Conservation (phyloP, 2,329 filamentous ascomycete genomes). For the Mollisiaceae sp. region DNA sequence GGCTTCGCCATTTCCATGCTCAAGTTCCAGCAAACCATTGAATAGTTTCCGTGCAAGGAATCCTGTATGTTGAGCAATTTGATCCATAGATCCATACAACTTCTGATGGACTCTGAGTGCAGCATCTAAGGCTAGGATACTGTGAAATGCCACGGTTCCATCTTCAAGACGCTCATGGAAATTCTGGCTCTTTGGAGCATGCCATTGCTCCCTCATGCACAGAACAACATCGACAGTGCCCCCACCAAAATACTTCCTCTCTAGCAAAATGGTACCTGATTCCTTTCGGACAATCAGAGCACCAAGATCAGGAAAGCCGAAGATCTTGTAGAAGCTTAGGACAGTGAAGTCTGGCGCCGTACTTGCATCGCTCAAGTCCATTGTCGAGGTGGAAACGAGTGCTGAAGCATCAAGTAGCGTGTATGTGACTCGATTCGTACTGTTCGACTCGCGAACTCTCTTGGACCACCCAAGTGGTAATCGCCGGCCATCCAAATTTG, state of each 20-base stretch:
- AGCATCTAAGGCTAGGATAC: conserved; percentile 78
- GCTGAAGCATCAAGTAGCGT: conserved; percentile 86
- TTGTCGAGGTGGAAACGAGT: conserved; percentile 74
- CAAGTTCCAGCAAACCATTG: conserved; percentile 60
- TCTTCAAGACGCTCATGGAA: conserved; percentile 88
- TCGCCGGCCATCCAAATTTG: conserved; percentile 85
- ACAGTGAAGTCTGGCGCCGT: conserved; percentile 82
- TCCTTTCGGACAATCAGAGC: conserved; percentile 81
- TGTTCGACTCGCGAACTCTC: conserved; percentile 48
- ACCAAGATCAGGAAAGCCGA: conserved; percentile 92
- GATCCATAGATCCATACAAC: conserved; percentile 74
- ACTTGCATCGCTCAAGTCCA: conserved; percentile 69
- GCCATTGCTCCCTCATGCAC: conserved; percentile 79
- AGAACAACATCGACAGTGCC: conserved; percentile 93
- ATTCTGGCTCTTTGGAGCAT: conserved; percentile 72
- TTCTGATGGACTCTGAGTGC: conserved; percentile 72
- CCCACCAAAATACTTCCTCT: conserved; percentile 85
- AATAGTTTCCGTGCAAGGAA: conserved; percentile 66
- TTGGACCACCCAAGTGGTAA: conserved; percentile 73
- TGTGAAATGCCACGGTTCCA: conserved; percentile 89
- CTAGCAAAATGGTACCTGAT: conserved; percentile 65
- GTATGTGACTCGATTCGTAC: conserved; percentile 49
- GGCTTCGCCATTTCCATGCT: conserved; percentile 65
- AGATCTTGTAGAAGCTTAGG: conserved; percentile 96
- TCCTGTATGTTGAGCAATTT: conserved; percentile 72